Evolutionary conservation across 2,329 filamentous ascomycete genomes (phyloP).

Genomic region (Periconia sp.): DNA sequence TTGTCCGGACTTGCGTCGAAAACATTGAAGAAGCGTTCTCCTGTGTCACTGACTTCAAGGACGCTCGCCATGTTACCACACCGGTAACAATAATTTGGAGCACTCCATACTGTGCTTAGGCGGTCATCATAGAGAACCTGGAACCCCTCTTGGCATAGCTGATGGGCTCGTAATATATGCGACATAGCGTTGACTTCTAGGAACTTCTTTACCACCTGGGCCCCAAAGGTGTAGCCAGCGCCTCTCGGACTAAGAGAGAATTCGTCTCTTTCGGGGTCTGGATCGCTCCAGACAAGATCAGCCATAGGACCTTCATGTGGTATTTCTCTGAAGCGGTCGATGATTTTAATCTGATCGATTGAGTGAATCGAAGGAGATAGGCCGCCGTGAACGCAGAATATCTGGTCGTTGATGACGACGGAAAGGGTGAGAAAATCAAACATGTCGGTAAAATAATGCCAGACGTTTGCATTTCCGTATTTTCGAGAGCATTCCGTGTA

Average conservation of each 20-base stretch:
- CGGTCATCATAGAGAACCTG: constrained; percentile 96
- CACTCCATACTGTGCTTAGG: constrained; percentile 94
- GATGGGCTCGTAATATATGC: constrained; percentile 96
- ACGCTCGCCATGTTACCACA: constrained; percentile 98
- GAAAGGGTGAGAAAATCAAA: constrained; percentile 97
- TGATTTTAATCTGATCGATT: constrained; percentile 99
- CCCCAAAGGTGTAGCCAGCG: constrained; percentile 96
- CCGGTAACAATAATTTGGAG: constrained; percentile 79
- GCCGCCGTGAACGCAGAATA: constrained; percentile 97
- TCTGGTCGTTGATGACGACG: constrained; percentile 98
- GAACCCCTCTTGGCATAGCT: constrained; percentile 97
- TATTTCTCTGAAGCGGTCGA: constrained; percentile 97
- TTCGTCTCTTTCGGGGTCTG: constrained; percentile 95
- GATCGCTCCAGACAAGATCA: constrained; percentile 98
- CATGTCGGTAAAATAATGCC: constrained; percentile 99
- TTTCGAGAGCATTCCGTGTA: constrained; percentile 98
- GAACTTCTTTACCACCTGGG: constrained; percentile 98
- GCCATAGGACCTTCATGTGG: constrained; percentile 99
- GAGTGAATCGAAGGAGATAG: constrained; percentile 79
- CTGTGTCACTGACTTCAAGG: constrained; percentile 90
- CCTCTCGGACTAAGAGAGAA: constrained; percentile 93
- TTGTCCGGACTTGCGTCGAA: constrained; percentile 98
- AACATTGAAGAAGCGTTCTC: constrained; percentile 95
- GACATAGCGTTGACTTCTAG: constrained; percentile 97
- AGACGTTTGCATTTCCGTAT: constrained; percentile 97